Base-by-base conservation (phyloP, 2,329 filamentous ascomycete species). In the Aspergillus felis region DNA sequence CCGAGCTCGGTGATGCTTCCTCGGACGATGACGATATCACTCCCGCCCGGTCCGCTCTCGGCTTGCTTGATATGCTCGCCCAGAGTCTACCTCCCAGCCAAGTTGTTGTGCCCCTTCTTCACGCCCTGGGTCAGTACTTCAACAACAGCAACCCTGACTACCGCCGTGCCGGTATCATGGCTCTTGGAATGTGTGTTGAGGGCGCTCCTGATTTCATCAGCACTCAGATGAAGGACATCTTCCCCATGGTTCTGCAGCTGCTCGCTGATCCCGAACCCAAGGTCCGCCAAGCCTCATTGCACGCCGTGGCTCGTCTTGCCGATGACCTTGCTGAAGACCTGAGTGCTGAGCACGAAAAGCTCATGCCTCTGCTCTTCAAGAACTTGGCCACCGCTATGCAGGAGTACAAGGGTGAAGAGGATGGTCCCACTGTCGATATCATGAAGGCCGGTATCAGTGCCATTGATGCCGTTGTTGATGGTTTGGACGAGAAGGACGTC, bases 171-270 rank as follows among this genome's bases (percentile, higher is more conserved):
- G 92, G 90, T 76, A 94, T 97, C 71, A 83, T 97, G 61, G 89
- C 93, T 51, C 84, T 99, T 4, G 93, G 93, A 58, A 95, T 93
- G 80, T 93, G 91, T 66, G 93, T 96, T 54, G 94, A 97, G 80
- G 94, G 94, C 66, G 93, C 94, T 29, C 94, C 94, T 17, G 94
- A 99, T 75, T 99, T 97, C 77, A 92, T 97, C 70, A 91, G 91
- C 62, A 96, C 92, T 22, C 94, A 99, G 77, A 85, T 97, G 61
- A 83, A 88, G 69, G 84, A 88, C 64, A 89, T 97, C 64, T 85
- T 97, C 73, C 94, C 94, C 51, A 82, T 90, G 66, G 87, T 97
- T 58, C 82, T 97, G 57, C 87, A 86, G 68, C 83, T 97, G 8
- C 85, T 99, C 42, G 75, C 91, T 71, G 94, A 99, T 71, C 81